phyloP scores from a whole-genome alignment of 768 basidiomycete species.

The Agaricus sinodeliciosus region DNA sequence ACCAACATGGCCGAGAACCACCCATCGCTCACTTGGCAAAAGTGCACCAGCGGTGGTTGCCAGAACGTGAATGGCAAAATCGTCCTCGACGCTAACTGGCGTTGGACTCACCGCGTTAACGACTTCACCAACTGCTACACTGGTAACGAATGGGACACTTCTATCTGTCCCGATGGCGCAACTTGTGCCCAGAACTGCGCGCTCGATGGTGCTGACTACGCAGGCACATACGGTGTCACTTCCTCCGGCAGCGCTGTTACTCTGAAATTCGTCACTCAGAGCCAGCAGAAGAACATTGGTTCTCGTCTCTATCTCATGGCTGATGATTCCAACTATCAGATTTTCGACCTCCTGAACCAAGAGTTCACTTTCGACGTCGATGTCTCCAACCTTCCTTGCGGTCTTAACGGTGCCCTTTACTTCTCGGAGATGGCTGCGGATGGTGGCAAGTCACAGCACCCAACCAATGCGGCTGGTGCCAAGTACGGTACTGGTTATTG shows the following conservation, averaged over 20 bases:
- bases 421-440: constrained; percentile 12
- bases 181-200: constrained; percentile 8
- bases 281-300: constrained; percentile 8
- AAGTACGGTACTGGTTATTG: constrained; percentile 13
- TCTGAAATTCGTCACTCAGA: constrained; percentile 11
- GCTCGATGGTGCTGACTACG: constrained; percentile 11
- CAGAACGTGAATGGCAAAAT: constrained; percentile 5
- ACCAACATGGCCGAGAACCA: constrained; percentile 10
- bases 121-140: constrained; percentile 11
- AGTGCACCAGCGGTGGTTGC: constrained; percentile 7
- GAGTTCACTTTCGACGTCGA: constrained; percentile 14
- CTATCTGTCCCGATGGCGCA: constrained; percentile 3
- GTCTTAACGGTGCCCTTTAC: constrained; percentile 11
- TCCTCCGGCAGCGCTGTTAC: constrained; percentile 10
- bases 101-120: constrained; percentile 7
- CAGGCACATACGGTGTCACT: constrained; percentile 10
- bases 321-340: constrained; percentile 10
- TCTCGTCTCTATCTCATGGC: constrained; percentile 11
- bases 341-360: constrained; percentile 10
- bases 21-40: constrained; percentile 10
- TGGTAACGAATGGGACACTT: constrained; percentile 9
- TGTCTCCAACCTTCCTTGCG: constrained; percentile 12
- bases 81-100: constrained; percentile 11
- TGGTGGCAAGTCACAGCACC: constrained; percentile 5
- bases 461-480: constrained; percentile 11